These are phyloP conservation scores for Lentinus brumalis DNA, from an alignment of 768 basidiomycete genomes.

Conservation along the genomic window DNA sequence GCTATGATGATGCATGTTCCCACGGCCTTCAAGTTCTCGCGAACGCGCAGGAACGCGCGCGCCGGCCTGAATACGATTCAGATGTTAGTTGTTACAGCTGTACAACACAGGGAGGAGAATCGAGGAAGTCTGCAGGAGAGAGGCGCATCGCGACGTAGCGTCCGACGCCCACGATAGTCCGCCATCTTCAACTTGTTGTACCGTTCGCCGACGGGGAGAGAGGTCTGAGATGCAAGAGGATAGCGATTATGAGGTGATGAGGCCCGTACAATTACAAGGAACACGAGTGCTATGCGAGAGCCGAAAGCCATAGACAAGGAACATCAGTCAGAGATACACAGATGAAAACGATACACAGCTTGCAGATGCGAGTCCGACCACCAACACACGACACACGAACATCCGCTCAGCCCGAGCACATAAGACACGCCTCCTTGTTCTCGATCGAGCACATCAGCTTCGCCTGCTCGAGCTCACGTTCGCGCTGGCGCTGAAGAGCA, in stretches of 20 bases:
- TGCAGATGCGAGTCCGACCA: conserved; percentile 5
- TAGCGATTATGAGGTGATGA: not conserved
- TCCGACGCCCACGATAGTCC: too few relatives aligned
- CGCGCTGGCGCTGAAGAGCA: conserved; percentile 68
- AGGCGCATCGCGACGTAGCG: too few relatives aligned
- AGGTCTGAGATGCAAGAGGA: not conserved
- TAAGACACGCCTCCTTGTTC: conserved; percentile 92
- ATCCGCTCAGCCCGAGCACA: conserved; percentile 75
- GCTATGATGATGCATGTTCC: not conserved
- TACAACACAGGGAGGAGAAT: too few relatives aligned
- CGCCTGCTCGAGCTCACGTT: conserved; percentile 78
- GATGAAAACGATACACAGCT: conserved; percentile 3
- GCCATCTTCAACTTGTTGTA: too few relatives aligned
- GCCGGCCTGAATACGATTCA: too few relatives aligned
- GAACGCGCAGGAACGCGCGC: not conserved
- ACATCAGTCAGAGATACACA: conserved; percentile 2
- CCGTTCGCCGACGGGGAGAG: too few relatives aligned
- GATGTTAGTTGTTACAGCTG: too few relatives aligned
- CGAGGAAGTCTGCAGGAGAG: too few relatives aligned
- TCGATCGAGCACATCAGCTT: conserved; percentile 84
- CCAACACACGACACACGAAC: not conserved
- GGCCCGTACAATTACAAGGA: not conserved
- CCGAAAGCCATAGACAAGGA: conserved; percentile 4
- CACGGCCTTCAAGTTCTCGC: not conserved
- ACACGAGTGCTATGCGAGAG: not conserved